Percentiles rank a stretch among this genome's conserved stretches.
Conservation (phyloP, 352 stramenopile genomes). For the Globisporangium iwayamae region DNA sequence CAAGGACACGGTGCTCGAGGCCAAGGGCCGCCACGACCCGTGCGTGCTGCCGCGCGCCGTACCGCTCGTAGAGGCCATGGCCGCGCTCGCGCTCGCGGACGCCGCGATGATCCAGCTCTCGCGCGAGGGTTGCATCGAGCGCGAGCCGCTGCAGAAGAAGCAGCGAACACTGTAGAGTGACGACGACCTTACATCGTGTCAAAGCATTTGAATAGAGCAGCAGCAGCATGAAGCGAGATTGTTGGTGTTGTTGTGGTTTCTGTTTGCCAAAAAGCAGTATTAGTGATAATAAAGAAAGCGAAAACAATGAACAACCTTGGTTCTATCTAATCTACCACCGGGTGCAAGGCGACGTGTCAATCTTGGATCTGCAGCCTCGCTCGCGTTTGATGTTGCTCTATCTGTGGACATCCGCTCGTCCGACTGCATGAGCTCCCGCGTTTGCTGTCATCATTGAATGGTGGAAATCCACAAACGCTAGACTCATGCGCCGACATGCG, state of each 20-base stretch:
- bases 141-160: slow-evolving; percentile 55
- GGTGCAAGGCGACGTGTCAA: too few species aligned
- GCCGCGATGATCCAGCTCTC: slow-evolving; percentile 95
- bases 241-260: slow-evolving; percentile 2
- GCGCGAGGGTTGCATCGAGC: slow-evolving; percentile 66
- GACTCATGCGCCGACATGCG: not conserved
- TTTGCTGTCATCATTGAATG: not conserved
- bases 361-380: not conserved
- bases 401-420: not conserved
- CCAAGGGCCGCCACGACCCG: slow-evolving; percentile 97
- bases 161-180: slow-evolving; percentile 40
- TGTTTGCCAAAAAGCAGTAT: slow-evolving; percentile 4
- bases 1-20: slow-evolving; percentile 93
- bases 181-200: not conserved
- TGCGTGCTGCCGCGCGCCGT: slow-evolving; percentile 97
- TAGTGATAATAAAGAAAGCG: slow-evolving; percentile 8
- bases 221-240: not conserved
- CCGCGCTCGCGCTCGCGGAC: slow-evolving; percentile 95
- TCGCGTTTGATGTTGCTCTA: not conserved
- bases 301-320: slow-evolving; percentile 6
- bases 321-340: slow-evolving; percentile 1
- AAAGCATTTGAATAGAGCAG: not conserved
- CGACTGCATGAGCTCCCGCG: not conserved
- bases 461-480: not conserved
- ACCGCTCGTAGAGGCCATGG: slow-evolving; percentile 98